A percentile compares a stretch with the other conserved stretches of the same genome.
Conservation (phyloP, 208 protist species). For the Acanthamoeba healyi region DNA sequence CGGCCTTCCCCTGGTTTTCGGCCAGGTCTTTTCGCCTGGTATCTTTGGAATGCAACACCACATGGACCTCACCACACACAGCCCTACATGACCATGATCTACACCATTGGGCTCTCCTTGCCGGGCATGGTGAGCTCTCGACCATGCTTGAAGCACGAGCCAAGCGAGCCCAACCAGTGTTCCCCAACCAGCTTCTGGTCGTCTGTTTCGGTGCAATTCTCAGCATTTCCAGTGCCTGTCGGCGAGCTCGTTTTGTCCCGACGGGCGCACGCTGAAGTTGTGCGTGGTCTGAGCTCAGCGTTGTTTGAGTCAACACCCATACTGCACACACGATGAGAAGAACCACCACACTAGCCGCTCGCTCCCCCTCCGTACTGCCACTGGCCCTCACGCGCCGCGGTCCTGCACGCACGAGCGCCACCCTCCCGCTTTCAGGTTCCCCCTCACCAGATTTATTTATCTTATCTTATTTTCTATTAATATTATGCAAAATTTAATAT, state of each 20-base stretch:
- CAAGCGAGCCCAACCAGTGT: neutral
- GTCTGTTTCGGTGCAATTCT: neutral
- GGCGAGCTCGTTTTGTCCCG: neutral
- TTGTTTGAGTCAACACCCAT: no score
- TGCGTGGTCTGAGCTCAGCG: no score
- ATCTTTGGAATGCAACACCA: neutral
- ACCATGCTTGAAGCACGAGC: neutral
- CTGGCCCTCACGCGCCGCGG: neutral
- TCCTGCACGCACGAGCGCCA: neutral
- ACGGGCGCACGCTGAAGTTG: no score
- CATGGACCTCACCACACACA: no score
- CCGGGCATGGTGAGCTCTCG: no score
- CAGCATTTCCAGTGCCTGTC: neutral
- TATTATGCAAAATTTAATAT: no score
- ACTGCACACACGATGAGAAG: constrained; percentile 8
- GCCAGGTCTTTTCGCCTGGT: neutral
- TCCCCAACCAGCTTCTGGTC: neutral
- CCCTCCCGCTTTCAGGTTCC: neutral
- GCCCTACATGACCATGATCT: no score
- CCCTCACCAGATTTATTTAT: neutral
- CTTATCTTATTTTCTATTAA: neutral
- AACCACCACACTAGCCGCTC: neutral
- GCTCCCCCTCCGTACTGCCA: neutral
- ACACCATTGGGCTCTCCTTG: no score
- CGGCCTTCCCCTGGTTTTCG: neutral